A percentile compares a stretch with the other conserved stretches of the same genome.
These are phyloP conservation scores for Keithomyces neogunnii DNA, from an alignment of 2,329 filamentous ascomycete species.

Conservation along the genomic window DNA sequence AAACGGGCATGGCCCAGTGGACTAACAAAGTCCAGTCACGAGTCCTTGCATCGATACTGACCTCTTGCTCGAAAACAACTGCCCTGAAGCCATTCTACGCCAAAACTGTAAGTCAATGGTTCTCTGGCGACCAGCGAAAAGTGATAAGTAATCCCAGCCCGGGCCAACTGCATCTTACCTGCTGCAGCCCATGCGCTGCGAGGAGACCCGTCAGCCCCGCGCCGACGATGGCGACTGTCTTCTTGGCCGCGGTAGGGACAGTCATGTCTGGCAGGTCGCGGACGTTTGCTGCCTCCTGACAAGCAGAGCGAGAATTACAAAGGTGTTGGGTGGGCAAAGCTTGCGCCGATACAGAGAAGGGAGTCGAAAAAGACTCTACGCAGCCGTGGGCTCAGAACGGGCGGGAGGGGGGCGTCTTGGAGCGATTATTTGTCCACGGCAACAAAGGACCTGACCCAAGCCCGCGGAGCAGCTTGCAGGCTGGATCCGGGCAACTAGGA, in stretches of 20 bases:
- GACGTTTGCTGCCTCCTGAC: no score
- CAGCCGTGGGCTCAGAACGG: no score
- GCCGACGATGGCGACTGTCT: constrained; percentile 25
- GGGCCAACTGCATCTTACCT: constrained; percentile 15
- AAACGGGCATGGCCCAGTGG: constrained; percentile 29
- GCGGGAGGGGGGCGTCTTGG: background rate
- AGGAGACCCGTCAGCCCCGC: constrained; percentile 29
- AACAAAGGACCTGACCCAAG: background rate
- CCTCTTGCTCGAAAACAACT: constrained; percentile 23
- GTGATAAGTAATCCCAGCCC: background rate
- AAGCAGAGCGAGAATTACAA: no score
- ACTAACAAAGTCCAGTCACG: constrained; percentile 32
- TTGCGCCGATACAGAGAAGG: no score
- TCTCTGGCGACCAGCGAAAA: background rate
- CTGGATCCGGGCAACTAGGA: background rate
- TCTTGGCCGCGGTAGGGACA: background rate
- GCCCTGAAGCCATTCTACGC: constrained; percentile 23
- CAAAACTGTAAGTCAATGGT: background rate
- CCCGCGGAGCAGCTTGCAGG: background rate
- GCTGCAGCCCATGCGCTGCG: constrained; percentile 26
- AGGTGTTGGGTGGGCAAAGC: no score
- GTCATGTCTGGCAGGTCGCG: background rate
- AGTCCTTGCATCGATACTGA: constrained; percentile 16
- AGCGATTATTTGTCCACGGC: background rate
- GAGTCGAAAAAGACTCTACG: no score